Base-by-base conservation (phyloP, 164 flowering plant species). In the Vitis amurensis region DNA sequence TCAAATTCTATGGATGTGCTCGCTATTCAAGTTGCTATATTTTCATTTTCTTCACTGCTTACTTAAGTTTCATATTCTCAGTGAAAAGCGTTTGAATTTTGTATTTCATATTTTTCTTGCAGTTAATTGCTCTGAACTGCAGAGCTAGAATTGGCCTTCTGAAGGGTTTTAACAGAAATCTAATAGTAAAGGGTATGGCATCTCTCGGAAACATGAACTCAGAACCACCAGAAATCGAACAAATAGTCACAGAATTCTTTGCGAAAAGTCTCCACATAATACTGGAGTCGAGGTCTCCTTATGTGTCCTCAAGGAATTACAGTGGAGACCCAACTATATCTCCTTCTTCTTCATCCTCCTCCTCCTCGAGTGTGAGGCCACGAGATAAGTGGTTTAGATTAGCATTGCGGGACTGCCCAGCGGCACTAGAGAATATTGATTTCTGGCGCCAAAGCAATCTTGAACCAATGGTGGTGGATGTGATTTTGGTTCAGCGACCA, bases 371-470 rank as follows among this genome's bases (percentile, higher is more conserved):
- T 69, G 77, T 86, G 69, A 78, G 91, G 75, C 85, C 94, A 2
- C 80, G 97, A 71, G 99, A 95, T 71, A 91, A 84, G 68, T 93
- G 98, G 98, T 95, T 95, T 66, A 90, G 90, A 81, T 73, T 95
- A 67, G 98, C 92, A 0, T 90, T 95, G 10, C 65, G 89, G 60
- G 99, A 93, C 51, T 87, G 99, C 76, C 91, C 96, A 14, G 91
- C 86, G 1, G 93, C 90, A 0, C 73, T 90, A 2, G 98, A 94
- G 76, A 91, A 86, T 74, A 74, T 87, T 67, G 96, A 93, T 73
- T 77, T 88, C 59, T 82, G 96, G 96, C 86, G 88, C 56, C 97
- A 86, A 74, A 90, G 86, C 76, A 82, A 83, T 78, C 78, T 77
- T 7, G 97, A 91, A 55, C 93, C 95, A 0, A 78, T 93, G 91